A percentile compares a stretch with the other conserved stretches of the same genome.
Conservation (phyloP, 345 rosid genomes). For the Salix caprea region DNA sequence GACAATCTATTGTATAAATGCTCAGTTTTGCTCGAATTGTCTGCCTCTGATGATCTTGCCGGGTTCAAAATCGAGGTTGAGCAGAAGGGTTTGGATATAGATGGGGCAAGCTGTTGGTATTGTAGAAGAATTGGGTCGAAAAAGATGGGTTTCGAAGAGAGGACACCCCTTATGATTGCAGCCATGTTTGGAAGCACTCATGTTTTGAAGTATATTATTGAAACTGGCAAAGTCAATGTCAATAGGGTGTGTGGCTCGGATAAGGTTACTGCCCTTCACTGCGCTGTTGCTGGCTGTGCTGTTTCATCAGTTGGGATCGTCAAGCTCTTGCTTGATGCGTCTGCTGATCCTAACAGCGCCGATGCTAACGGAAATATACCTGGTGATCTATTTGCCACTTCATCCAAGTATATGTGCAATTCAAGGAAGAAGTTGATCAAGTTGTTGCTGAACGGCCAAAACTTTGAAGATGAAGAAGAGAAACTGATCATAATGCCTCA, state of each 20-base stretch:
- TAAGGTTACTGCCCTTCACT: slow-evolving; percentile 86
- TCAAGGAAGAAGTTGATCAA: slow-evolving; percentile 55
- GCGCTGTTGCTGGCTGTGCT: slow-evolving; percentile 78
- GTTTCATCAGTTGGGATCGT: slow-evolving; percentile 46
- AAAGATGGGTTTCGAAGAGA: slow-evolving; percentile 80
- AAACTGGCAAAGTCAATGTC: slow-evolving; percentile 45
- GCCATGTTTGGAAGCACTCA: slow-evolving; percentile 67
- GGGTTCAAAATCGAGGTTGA: slow-evolving; percentile 54
- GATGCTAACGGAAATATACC: slow-evolving; percentile 74
- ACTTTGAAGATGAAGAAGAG: slow-evolving; percentile 40
- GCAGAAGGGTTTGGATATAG: slow-evolving; percentile 42
- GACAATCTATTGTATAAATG: slow-evolving; percentile 17
- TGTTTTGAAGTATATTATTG: slow-evolving; percentile 55
- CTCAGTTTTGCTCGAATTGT: slow-evolving; percentile 69
- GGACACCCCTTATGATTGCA: slow-evolving; percentile 85
- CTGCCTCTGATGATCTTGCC: slow-evolving; percentile 59
- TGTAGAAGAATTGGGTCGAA: slow-evolving; percentile 64
- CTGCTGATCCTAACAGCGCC: slow-evolving; percentile 49
- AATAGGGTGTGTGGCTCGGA: slow-evolving; percentile 65
- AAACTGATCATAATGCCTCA: slow-evolving; percentile 35
- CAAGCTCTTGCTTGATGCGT: slow-evolving; percentile 62
- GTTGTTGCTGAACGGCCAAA: slow-evolving; percentile 47
- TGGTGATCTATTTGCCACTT: slow-evolving; percentile 41
- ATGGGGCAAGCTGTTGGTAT: slow-evolving; percentile 65
- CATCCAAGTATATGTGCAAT: slow-evolving; percentile 32